Percentiles rank a stretch among this genome's conserved stretches.
Evolutionary conservation across 441 rosid species (phyloP).

Genomic region (Lepidium campestre): DNA sequence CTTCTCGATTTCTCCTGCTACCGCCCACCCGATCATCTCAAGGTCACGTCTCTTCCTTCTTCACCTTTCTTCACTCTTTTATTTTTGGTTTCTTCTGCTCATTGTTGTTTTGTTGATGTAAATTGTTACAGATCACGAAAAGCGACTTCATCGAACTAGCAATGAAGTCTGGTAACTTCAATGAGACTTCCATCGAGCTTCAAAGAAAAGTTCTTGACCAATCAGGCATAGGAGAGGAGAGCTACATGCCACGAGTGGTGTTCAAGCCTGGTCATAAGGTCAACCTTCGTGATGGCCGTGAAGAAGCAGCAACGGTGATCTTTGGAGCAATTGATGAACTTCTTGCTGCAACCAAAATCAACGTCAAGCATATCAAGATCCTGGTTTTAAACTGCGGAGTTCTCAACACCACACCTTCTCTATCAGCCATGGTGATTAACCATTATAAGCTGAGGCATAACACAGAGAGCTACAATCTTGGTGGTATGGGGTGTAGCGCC

Average conservation of each 20-base stretch:
- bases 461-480: conserved; percentile 61
- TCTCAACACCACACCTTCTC: conserved; percentile 61
- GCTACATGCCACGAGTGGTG: conserved; percentile 51
- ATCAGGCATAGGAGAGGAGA: conserved; percentile 66
- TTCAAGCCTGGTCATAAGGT: conserved; percentile 36
- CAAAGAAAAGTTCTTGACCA: conserved; percentile 39
- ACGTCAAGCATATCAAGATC: conserved; percentile 43
- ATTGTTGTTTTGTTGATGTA: conserved; percentile 2
- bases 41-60: conserved; percentile 35
- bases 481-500: conserved; percentile 75
- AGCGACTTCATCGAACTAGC: conserved; percentile 46
- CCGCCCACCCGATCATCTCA: conserved; percentile 55
- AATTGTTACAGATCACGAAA: conserved; percentile 42
- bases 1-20: conserved; percentile 61
- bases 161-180: conserved; percentile 48
- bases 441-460: conserved; percentile 58
- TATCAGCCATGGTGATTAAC: conserved; percentile 65
- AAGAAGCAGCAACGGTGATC: conserved; percentile 64
- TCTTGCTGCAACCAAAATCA: conserved; percentile 44
- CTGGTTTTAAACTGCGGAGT: conserved; percentile 64
- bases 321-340: conserved; percentile 57
- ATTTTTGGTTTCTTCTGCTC: not conserved
- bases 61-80: not conserved
- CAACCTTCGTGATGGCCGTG: conserved; percentile 49
- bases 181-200: conserved; percentile 42